phyloP scores from a whole-genome alignment of 2,329 filamentous ascomycete species.

The Aspergillus sp. region DNA sequence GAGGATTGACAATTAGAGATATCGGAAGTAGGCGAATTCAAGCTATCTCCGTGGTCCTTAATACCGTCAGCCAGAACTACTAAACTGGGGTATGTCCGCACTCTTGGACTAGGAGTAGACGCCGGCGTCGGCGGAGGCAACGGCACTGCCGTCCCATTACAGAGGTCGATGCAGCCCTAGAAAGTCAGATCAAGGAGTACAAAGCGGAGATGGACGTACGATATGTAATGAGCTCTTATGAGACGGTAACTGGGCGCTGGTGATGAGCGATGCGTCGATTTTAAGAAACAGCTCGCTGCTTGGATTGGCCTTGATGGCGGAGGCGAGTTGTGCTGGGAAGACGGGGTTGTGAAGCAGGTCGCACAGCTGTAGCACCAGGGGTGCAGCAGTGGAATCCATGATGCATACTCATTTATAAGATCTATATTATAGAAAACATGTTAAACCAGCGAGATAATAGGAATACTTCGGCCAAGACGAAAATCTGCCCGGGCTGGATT shows the following conservation, averaged over 20 bases:
- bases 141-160: slow-evolving; percentile 5
- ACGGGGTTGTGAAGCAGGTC: slow-evolving; percentile 9
- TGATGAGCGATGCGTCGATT: slow-evolving; percentile 11
- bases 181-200: not conserved
- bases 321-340: slow-evolving; percentile 11
- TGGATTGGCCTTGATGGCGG: not conserved
- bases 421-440: not conserved
- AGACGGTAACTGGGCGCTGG: not conserved
- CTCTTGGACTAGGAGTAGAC: not conserved
- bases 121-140: not conserved
- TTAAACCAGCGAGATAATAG: not conserved
- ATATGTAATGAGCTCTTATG: not conserved
- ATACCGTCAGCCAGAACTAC: too few species aligned
- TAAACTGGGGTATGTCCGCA: not conserved
- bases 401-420: not conserved
- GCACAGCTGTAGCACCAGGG: slow-evolving; percentile 13
- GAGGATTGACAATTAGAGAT: not conserved
- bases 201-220: not conserved
- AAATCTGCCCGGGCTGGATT: slow-evolving; percentile 19
- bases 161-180: slow-evolving; percentile 17
- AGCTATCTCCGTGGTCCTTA: too few species aligned
- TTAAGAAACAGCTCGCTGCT: slow-evolving; percentile 2
- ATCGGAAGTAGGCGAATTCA: too few species aligned
- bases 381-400: slow-evolving; percentile 1
- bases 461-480: not conserved